Base-by-base conservation (phyloP, 768 basidiomycete genomes). In the Russula vinacea region DNA sequence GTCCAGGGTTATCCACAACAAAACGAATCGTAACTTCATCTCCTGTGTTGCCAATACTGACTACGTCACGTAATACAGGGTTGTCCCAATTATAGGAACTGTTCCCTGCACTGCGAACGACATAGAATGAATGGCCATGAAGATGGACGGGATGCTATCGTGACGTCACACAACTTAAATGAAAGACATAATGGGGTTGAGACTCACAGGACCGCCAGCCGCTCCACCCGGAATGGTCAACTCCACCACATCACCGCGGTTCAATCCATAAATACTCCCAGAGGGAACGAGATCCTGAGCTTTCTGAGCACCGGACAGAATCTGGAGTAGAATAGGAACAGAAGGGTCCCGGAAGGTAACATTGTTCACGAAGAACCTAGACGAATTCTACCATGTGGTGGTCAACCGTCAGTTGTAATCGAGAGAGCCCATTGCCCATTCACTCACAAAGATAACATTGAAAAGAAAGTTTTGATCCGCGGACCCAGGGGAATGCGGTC, bases 241-340 rank as follows among this genome's bases (percentile, higher is more conserved):
- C n/a, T 45, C 44, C 6, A 45, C 44, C 17, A 7, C n/a, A 2
- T 45, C 5, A 9, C 11, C 11, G n/a, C n/a, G 45, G 2, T 6
- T n/a, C 2, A 45, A 19, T 2, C 44, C 45, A 11, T 47, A 47
- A 14, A 47, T 22, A 24, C 45, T 47, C 9, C 45, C 45, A 13
- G 7, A 4, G 22, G 45, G 45, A 22, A 47, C 11, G 5, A 47
- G 45, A 24, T 47, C 22, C 13, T 22, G 13, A 11, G 22, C 45
- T 5, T 24, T 47, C 13, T n/a, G 0, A 4, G 10, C 45, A 14
- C 45, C 45, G 22, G n/a, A 22, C 45, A 47, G 13, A 24, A 47
- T 47, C 45, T 47, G 45, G 11, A 47, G 22, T 22, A 47, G 32
- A 4, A 67, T 62, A 11, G 66, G 66, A 8, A 67, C 54, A n/a